A percentile compares a stretch with the other conserved stretches of the same genome.
phyloP scores from a whole-genome alignment of 495 filamentous ascomycete genomes.

The Staphylotrichum longicolle region DNA sequence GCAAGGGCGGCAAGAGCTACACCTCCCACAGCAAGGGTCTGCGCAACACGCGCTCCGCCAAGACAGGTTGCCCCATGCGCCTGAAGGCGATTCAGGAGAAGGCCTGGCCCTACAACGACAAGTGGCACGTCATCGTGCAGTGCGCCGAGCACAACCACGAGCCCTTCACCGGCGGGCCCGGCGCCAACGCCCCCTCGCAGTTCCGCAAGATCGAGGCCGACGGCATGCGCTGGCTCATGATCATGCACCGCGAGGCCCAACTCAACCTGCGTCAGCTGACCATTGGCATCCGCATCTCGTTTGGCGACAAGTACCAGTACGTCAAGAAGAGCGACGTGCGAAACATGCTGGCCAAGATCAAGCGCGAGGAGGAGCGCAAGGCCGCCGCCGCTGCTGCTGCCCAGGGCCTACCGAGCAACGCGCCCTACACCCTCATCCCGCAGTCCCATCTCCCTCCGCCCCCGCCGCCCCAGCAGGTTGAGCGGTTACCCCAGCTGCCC shows the following conservation, averaged over 20 bases:
- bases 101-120: conserved; percentile 37
- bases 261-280: conserved; percentile 36
- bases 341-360: conserved; percentile 39
- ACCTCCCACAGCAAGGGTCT: conserved; percentile 34
- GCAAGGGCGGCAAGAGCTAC: conserved; percentile 39
- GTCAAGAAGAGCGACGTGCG: conserved; percentile 38
- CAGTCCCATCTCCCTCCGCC: conserved; percentile 32
- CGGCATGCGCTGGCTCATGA: conserved; percentile 36
- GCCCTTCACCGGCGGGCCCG: conserved; percentile 37
- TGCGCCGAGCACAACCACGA: conserved; percentile 40
- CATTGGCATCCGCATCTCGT: conserved; percentile 37
- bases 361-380: conserved; percentile 36
- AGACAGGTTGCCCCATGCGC: conserved; percentile 39
- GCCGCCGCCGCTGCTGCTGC: conserved; percentile 24
- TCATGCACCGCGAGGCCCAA: conserved; percentile 40
- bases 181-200: conserved; percentile 33
- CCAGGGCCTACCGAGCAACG: conserved; percentile 27
- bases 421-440: conserved; percentile 33
- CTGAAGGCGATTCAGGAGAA: conserved; percentile 38
- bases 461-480: conserved; percentile 23
- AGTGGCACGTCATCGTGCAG: conserved; percentile 38
- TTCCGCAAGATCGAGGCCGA: conserved; percentile 40
- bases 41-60: conserved; percentile 31
- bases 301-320: conserved; percentile 42
- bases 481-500: conserved; percentile 33